These are phyloP conservation scores for Arabidopsis hybrid DNA, from an alignment of 441 rosid species.

Conservation along the genomic window DNA sequence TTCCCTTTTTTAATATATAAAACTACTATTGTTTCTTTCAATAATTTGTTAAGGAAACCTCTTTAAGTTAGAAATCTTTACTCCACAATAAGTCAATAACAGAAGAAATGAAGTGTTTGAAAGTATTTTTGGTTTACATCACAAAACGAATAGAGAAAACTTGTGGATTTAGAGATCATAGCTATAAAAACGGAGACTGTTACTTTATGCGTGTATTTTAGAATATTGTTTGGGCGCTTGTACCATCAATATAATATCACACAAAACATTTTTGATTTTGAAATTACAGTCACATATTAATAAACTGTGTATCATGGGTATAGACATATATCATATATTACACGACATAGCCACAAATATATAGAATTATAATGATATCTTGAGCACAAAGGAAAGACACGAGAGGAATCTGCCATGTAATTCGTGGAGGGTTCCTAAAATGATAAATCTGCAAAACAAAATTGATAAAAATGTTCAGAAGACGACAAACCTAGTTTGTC, in stretches of 20 bases:
- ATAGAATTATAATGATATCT: constrained; percentile 40
- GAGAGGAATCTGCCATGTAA: constrained; percentile 53
- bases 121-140: background rate
- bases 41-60: background rate
- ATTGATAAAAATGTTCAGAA: constrained; percentile 17
- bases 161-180: background rate
- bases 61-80: background rate
- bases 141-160: background rate
- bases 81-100: background rate
- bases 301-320: background rate
- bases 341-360: constrained; percentile 15
- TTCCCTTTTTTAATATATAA: no score
- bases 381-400: constrained; percentile 45
- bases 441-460: constrained; percentile 21
- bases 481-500: constrained; percentile 38
- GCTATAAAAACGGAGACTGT: background rate
- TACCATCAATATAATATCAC: no score
- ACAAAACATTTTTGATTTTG: background rate
- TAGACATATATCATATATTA: background rate
- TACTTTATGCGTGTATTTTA: background rate
- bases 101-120: background rate
- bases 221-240: no score
- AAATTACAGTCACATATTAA: background rate
- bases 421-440: constrained; percentile 36
- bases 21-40: background rate